These are phyloP conservation scores for Ceratocystis albifundus DNA, from an alignment of 2,329 filamentous ascomycete genomes.

Conservation along the genomic window DNA sequence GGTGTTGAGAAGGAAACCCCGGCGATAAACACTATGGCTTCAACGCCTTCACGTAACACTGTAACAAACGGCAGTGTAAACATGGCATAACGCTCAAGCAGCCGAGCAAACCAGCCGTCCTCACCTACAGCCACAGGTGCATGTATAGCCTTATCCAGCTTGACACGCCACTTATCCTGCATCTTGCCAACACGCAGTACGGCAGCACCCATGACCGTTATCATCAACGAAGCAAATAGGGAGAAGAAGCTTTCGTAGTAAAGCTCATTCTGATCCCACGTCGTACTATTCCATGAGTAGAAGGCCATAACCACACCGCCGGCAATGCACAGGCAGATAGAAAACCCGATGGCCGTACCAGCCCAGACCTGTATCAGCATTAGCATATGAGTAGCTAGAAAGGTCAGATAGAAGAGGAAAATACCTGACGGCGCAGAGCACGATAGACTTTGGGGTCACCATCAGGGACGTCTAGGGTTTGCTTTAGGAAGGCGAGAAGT, in stretches of 20 bases:
- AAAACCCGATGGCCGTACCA: conserved; percentile 50
- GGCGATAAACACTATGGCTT: conserved; percentile 75
- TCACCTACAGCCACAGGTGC: conserved; percentile 36
- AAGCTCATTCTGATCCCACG: conserved; percentile 57
- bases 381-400: background rate
- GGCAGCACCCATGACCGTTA: conserved; percentile 68
- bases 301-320: conserved; percentile 60
- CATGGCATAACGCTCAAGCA: conserved; percentile 70
- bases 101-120: conserved; percentile 48
- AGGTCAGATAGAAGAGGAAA: background rate
- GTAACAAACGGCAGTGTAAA: conserved; percentile 79
- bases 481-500: conserved; percentile 71
- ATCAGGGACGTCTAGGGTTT: conserved; percentile 46
- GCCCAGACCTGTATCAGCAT: conserved; percentile 45
- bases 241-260: conserved; percentile 74
- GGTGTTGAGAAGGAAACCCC: conserved; percentile 69
- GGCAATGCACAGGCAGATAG: conserved; percentile 55
- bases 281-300: conserved; percentile 42
- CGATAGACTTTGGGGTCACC: conserved; percentile 18
- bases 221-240: conserved; percentile 65
- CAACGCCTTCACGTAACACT: conserved; percentile 73
- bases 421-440: conserved; percentile 21
- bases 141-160: conserved; percentile 61
- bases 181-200: conserved; percentile 72
- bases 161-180: conserved; percentile 77